Evolutionary conservation across 768 basidiomycete genomes (phyloP).

Genomic region (Crucibulum laeve): DNA sequence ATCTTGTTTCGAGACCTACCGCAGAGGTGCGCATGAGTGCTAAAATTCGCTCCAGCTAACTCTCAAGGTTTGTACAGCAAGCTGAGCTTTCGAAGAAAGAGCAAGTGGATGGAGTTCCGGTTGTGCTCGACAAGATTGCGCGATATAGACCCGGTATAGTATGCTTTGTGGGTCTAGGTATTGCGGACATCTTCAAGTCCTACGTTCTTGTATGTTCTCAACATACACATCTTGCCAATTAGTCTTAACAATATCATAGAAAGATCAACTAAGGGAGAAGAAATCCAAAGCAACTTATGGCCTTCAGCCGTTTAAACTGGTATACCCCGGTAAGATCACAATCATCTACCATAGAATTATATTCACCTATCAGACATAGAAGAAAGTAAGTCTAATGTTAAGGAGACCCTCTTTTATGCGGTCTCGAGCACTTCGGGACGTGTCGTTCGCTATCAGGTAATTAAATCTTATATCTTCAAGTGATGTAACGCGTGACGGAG

Average conservation of each 20-base stretch:
- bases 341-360: background rate
- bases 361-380: background rate
- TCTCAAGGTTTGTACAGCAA: constrained; percentile 29
- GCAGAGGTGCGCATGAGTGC: constrained; percentile 39
- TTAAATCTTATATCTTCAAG: constrained; percentile 9
- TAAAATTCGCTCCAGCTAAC: background rate
- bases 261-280: constrained; percentile 7
- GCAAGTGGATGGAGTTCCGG: constrained; percentile 48
- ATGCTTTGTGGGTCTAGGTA: constrained; percentile 76
- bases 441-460: constrained; percentile 68
- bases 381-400: background rate
- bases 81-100: constrained; percentile 51
- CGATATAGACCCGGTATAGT: constrained; percentile 58
- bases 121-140: constrained; percentile 55
- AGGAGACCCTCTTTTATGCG: constrained; percentile 70
- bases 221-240: too few species aligned
- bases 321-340: constrained; percentile 23
- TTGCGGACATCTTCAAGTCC: constrained; percentile 36
- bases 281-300: constrained; percentile 25
- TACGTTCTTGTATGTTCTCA: constrained; percentile 14
- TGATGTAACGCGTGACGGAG: background rate
- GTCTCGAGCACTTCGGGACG: constrained; percentile 75
- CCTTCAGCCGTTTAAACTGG: constrained; percentile 48
- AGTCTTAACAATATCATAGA: too few species aligned
- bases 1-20: constrained; percentile 70